Evolutionary conservation across 106 monocot species (phyloP).

Genomic region (Chionographis japonica): DNA sequence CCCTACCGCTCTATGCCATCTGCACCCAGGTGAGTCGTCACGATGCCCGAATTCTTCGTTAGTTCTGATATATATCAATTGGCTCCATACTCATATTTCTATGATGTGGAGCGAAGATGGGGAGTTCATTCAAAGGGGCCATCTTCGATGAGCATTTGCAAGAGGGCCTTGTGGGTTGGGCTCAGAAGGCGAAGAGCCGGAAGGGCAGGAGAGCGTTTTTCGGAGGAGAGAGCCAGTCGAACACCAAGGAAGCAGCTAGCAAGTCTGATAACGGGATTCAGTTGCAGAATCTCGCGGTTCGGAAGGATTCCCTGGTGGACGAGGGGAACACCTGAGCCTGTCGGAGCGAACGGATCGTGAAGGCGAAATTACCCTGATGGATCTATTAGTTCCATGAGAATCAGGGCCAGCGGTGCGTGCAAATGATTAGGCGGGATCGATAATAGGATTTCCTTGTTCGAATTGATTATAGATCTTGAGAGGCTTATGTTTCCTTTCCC

Average conservation of each 20-base stretch:
- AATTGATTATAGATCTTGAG: too few relatives aligned
- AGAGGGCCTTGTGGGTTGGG: constrained; percentile 46
- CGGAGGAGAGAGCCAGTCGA: not conserved
- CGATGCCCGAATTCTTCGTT: not conserved
- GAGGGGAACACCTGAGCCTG: not conserved
- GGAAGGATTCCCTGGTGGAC: not conserved
- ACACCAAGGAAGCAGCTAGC: not conserved
- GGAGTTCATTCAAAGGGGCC: constrained; percentile 51
- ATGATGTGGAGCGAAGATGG: constrained; percentile 37
- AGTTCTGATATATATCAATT: not conserved
- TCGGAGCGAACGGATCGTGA: too few relatives aligned
- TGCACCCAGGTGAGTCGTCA: constrained; percentile 52
- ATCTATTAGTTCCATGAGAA: too few relatives aligned
- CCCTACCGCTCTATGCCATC: constrained; percentile 63
- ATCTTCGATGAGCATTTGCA: constrained; percentile 64
- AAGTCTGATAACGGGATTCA: not conserved
- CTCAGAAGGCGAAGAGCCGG: constrained; percentile 29
- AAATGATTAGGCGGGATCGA: too few relatives aligned
- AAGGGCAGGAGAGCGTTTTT: constrained; percentile 9
- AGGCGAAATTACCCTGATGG: too few relatives aligned
- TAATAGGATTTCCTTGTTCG: too few relatives aligned
- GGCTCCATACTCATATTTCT: not conserved
- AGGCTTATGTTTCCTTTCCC: too few relatives aligned
- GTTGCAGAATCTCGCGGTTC: not conserved
- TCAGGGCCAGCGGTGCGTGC: too few relatives aligned